phyloP scores from a whole-genome alignment of 768 basidiomycete species.

The Tulasnella calospora region DNA sequence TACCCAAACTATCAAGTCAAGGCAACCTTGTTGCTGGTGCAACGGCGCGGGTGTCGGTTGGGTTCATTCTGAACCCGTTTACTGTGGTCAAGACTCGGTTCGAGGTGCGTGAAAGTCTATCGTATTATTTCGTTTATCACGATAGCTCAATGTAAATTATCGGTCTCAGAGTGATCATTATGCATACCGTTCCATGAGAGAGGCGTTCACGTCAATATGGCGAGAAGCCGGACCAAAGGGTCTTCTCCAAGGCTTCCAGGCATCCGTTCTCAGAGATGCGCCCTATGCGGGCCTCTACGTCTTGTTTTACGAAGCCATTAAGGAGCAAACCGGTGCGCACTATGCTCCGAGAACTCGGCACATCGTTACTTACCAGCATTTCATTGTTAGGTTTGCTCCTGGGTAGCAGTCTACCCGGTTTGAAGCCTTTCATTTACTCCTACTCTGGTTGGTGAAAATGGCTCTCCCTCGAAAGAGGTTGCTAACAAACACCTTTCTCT shows the following conservation, averaged over 20 bases:
- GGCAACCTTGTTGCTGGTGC: conserved; percentile 88
- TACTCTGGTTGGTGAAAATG: neutral
- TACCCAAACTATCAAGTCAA: conserved; percentile 49
- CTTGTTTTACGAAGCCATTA: conserved; percentile 81
- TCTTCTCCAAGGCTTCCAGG: conserved; percentile 76
- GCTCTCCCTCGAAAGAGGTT: neutral
- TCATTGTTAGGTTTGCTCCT: conserved; percentile 22
- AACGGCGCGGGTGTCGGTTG: conserved; percentile 70
- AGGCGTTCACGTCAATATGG: conserved; percentile 54
- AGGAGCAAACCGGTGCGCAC: conserved; percentile 57
- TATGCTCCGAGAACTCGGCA: conserved; percentile 16
- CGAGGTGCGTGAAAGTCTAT: conserved; percentile 51
- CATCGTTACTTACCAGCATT: conserved; percentile 32
- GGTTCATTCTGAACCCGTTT: conserved; percentile 82
- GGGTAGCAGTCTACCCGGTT: neutral
- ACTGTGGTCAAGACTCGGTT: conserved; percentile 88
- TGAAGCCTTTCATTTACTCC: neutral
- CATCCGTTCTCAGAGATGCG: conserved; percentile 88
- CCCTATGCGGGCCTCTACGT: conserved; percentile 91
- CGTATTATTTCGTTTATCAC: no score
- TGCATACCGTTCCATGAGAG: conserved; percentile 56
- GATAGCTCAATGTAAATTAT: no score
- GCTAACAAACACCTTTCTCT: neutral
- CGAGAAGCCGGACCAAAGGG: conserved; percentile 68
- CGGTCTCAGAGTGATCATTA: conserved; percentile 64